phyloP scores from a whole-genome alignment of 2,329 filamentous ascomycete genomes.

The Aureobasidium sp. region DNA sequence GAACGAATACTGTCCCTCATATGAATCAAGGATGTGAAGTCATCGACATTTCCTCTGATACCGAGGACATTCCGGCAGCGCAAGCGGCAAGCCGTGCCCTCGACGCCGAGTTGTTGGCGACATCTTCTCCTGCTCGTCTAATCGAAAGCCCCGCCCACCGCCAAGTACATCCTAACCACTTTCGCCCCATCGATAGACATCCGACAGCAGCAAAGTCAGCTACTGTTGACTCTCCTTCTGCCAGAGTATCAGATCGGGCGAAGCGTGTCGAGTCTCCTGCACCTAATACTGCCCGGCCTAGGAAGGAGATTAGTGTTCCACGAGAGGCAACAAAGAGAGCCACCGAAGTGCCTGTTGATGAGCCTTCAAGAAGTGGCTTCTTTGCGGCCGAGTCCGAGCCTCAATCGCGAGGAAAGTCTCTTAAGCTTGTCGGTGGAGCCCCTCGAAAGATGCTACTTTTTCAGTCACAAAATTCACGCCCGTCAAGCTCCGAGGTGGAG shows the following conservation, averaged over 20 bases:
- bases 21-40: conserved; percentile 20
- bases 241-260: not conserved
- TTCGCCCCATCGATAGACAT: not conserved
- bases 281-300: not conserved
- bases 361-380: not conserved
- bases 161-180: conserved; percentile 21
- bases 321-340: not conserved
- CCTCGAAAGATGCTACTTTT: conserved; percentile 39
- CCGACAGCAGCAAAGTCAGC: not conserved
- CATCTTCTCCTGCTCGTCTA: conserved; percentile 14
- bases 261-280: not conserved
- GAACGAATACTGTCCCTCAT: not conserved
- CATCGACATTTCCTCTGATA: conserved; percentile 33
- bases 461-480: conserved; percentile 28
- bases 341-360: not conserved
- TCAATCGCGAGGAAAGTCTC: conserved; percentile 24
- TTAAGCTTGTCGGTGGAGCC: conserved; percentile 34
- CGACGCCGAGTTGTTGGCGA: conserved; percentile 22
- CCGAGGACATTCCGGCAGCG: conserved; percentile 22
- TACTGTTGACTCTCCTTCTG: conserved; percentile 14
- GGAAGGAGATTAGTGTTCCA: not conserved
- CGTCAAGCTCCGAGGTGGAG: not conserved
- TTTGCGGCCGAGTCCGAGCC: not conserved
- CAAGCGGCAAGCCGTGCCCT: conserved; percentile 20
- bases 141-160: not conserved